Percentiles rank a stretch among this genome's conserved stretches.
These are phyloP conservation scores for Linnemannia schmuckeri DNA, from an alignment of 192 early-diverging fungal species.

Conservation along the genomic window DNA sequence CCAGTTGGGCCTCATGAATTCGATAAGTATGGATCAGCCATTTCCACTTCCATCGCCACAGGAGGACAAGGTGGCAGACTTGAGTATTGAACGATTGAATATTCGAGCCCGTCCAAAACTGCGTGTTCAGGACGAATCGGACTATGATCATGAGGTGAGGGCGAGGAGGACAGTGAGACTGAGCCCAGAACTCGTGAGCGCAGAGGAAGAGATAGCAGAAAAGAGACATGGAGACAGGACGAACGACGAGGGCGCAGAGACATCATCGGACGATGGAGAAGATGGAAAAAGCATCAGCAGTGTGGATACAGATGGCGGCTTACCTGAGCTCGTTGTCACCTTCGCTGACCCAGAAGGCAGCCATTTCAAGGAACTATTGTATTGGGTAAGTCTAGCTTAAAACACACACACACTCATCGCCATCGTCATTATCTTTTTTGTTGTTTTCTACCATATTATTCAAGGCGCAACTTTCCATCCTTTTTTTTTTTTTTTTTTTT, in stretches of 20 bases:
- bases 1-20: background rate
- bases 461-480: too few relatives aligned
- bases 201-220: background rate
- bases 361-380: slow-evolving; percentile 26
- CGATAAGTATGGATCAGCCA: background rate
- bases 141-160: background rate
- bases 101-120: background rate
- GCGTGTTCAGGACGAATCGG: background rate
- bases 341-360: slow-evolving; percentile 26
- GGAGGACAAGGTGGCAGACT: background rate
- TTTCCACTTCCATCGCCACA: background rate
- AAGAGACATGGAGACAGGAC: background rate
- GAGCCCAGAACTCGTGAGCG: background rate
- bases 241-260: background rate
- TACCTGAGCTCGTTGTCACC: slow-evolving; percentile 18
- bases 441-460: background rate
- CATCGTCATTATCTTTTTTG: too few relatives aligned
- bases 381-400: slow-evolving; percentile 16
- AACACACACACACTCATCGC: too few relatives aligned
- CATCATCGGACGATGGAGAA: background rate
- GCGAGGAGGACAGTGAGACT: background rate
- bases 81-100: slow-evolving; percentile 3
- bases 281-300: background rate
- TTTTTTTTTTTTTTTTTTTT: too few relatives aligned
- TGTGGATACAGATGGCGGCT: background rate